Conservation (phyloP, 139 green algal species). For the Auxenochlorella pyrenoidosa region DNA sequence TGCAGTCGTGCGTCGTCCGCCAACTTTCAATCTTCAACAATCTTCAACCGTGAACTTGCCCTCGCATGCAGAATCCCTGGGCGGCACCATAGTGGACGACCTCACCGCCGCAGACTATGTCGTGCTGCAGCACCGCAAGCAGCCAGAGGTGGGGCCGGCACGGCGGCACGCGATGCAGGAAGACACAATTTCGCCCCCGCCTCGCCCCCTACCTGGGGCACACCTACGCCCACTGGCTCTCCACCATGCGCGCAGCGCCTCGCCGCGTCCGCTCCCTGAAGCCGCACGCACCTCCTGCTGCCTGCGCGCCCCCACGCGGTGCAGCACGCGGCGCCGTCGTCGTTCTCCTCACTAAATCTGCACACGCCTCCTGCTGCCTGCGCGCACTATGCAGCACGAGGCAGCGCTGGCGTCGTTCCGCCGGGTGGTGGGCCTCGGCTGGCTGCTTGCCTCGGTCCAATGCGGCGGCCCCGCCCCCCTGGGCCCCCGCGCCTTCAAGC, state of each 20-base stretch:
- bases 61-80: background rate
- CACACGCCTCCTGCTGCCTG: too few relatives aligned
- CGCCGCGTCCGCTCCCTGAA: background rate
- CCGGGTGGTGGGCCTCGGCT: background rate
- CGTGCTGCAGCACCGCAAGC: slow-evolving; percentile 19
- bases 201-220: too few relatives aligned
- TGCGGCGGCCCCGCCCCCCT: background rate
- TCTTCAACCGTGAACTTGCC: background rate
- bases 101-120: background rate
- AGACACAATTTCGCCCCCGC: too few relatives aligned
- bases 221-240: background rate
- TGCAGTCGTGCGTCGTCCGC: background rate
- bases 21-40: background rate
- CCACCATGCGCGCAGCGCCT: background rate
- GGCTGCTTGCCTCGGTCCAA: background rate
- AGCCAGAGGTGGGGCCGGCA: background rate
- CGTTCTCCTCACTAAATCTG: too few relatives aligned
- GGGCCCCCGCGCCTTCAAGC: background rate
- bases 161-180: too few relatives aligned
- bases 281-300: background rate
- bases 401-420: background rate
- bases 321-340: background rate
- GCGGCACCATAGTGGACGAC: background rate
- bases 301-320: too few relatives aligned
- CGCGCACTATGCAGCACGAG: background rate